Evolutionary conservation across 257 asterid species (phyloP), one percentile per base, ranked within the genome.

Genomic region (Jasminum sambac): DNA sequence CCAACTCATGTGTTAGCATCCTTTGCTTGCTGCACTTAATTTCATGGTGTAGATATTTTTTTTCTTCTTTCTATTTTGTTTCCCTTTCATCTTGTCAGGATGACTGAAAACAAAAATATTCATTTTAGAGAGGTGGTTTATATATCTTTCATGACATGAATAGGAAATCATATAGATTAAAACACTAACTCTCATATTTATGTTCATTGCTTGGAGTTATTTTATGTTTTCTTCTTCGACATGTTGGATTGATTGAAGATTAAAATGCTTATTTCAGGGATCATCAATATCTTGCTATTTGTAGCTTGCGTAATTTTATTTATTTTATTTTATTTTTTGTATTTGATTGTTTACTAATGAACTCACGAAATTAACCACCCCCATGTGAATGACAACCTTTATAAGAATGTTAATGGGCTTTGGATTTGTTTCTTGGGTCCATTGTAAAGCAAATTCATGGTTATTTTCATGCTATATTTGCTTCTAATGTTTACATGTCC

Each of bases 231-330:
- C 34, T 12, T 67, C 39, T 26, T 44, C 34, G 19, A 34, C 52
- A 23, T 36, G 7, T 14, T 12, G 10, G 12, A 11, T 48, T 65
- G 44, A 66, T 71, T 21, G 67, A 69, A 66, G 43, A 72, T 62
- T 65, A 44, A 70, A 61, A 60, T 75, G 64, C 46, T 72, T 68
- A 71, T 75, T 78, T 81, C 91, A 93, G 98, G n/a, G n/a, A n/a
- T n/a, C n/a, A n/a, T n/a, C n/a, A n/a, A n/a, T n/a, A n/a, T n/a
- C n/a, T n/a, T n/a, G n/a, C n/a, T n/a, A n/a, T n/a, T n/a, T n/a
- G n/a, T n/a, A n/a, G n/a, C n/a, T n/a, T n/a, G n/a, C n/a, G n/a
- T n/a, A n/a, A n/a, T n/a, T n/a, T n/a, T n/a, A n/a, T n/a, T n/a
- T n/a, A n/a, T n/a, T n/a, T n/a, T n/a, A n/a, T n/a, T n/a, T n/a